These are phyloP conservation scores for Sesbania bispinosa DNA, from an alignment of 306 rosid species.

Conservation along the genomic window DNA sequence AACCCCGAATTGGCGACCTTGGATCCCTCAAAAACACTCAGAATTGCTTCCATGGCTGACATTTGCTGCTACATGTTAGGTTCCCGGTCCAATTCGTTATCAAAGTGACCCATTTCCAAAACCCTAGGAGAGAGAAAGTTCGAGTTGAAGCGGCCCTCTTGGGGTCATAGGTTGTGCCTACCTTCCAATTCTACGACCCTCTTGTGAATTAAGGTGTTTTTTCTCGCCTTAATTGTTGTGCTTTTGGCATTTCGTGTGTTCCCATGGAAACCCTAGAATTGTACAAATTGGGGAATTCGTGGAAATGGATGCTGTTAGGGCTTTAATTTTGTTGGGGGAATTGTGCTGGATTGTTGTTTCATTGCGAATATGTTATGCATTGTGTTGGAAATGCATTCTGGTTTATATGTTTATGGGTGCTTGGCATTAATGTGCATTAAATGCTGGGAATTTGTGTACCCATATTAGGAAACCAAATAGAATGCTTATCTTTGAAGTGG, in stretches of 20 bases:
- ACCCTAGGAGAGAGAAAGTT: conserved; percentile 76
- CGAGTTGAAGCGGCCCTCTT: conserved; percentile 23
- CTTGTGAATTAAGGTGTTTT: conserved; percentile 56
- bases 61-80: conserved; percentile 41
- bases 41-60: conserved; percentile 50
- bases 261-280: conserved; percentile 87
- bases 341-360: conserved; percentile 18
- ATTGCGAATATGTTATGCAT: conserved; percentile 50
- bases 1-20: conserved; percentile 26
- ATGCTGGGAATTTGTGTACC: conserved; percentile 18
- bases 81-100: conserved; percentile 46
- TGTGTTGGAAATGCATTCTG: conserved; percentile 47
- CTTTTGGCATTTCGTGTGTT: conserved; percentile 28
- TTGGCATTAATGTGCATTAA: conserved; percentile 33
- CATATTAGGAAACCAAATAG: conserved; percentile 31
- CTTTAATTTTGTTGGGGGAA: conserved; percentile 33
- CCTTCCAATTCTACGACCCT: conserved; percentile 39
- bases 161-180: conserved; percentile 40
- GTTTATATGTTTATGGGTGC: conserved; percentile 23
- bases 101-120: conserved; percentile 37
- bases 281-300: conserved; percentile 36
- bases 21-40: conserved; percentile 26
- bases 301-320: conserved; percentile 50
- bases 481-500: conserved; percentile 25
- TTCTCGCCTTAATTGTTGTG: conserved; percentile 36